Evolutionary conservation across 176 grass and related monocot genomes (phyloP), one percentile per base, ranked within the genome.

Genomic region (Carex scoparia): DNA sequence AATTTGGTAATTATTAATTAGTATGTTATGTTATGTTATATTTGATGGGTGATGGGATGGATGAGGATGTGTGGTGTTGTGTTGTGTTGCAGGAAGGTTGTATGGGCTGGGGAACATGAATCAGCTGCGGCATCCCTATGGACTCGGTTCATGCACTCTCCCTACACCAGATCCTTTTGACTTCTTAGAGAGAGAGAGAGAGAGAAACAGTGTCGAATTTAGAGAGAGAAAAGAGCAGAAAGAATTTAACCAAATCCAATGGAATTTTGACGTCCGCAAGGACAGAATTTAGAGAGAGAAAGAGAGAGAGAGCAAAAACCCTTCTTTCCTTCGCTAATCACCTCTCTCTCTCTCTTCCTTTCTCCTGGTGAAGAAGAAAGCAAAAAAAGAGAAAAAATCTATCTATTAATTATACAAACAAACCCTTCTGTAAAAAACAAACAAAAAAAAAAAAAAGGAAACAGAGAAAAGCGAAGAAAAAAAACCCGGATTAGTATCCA

Each of bases 231-330:
- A 7, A 71, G 51, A 72, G 64, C 30, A 71, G 54, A 69, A 61
- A 65, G 88, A 63, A 1, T 1, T 92, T 89, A 95, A 95, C 88
- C 75, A 92, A 95, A 98, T 94, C 85, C 64, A 92, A 95, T 90
- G 87, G 91, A 95, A 85, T 85, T 92, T 93, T 98, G 96, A 98
- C 93, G 96, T 95, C 96, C 96, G 96, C 93, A 94, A 79, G 93
- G 91, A 90, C 91, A 75, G 81, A 87, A 86, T 79, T 85, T 81
- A 88, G 61, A 86, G 85, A 81, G 84, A 86, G 84, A 85, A 16
- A 75, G 49, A 44, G 66, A 63, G 84, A 75, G 49, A 44, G 66
- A 63, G 84, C 48, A 49, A 75, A 59, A 75, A 61, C 63, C 55
- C 40, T 54, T 23, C 23, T 23, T 23, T 23, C 23, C 23, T 23